Evolutionary conservation across 495 filamentous ascomycete genomes (phyloP).

Genomic region (Talaromyces trachyspermus): DNA sequence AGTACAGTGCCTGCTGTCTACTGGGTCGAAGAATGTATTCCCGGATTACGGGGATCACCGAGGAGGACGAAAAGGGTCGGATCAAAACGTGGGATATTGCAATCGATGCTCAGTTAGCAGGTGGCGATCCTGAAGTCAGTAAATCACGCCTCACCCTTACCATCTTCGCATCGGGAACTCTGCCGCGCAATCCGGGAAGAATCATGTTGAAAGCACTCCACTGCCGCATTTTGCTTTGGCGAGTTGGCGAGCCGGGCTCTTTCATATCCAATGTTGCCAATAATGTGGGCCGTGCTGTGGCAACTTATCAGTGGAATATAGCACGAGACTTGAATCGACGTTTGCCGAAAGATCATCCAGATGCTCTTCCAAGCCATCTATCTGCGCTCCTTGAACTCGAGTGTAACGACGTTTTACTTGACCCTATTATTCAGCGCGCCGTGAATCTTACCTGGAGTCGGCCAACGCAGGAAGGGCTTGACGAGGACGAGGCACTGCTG

Average conservation of each 20-base stretch:
- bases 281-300: conserved; percentile 57
- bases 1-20: conserved; percentile 70
- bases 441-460: conserved; percentile 89
- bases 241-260: conserved; percentile 57
- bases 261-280: conserved; percentile 55
- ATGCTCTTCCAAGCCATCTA: conserved; percentile 71
- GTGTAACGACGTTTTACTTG: conserved; percentile 70
- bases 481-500: conserved; percentile 59
- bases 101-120: conserved; percentile 89
- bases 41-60: conserved; percentile 67
- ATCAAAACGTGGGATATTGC: conserved; percentile 94
- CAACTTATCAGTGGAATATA: conserved; percentile 71
- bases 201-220: conserved; percentile 92
- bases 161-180: conserved; percentile 78
- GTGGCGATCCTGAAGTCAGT: conserved; percentile 84
- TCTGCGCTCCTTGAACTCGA: conserved; percentile 64
- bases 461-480: conserved; percentile 57
- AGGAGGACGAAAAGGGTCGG: conserved; percentile 78
- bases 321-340: conserved; percentile 59
- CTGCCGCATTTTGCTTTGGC: conserved; percentile 79
- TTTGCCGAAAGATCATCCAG: conserved; percentile 48
- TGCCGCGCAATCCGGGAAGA: conserved; percentile 74
- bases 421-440: conserved; percentile 72
- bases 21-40: conserved; percentile 72
- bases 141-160: conserved; percentile 81